Evolutionary conservation across 371 early-diverging fungal species (phyloP), one percentile per base, ranked within the genome.

Genomic region (Caulochytrium protostelioides): DNA sequence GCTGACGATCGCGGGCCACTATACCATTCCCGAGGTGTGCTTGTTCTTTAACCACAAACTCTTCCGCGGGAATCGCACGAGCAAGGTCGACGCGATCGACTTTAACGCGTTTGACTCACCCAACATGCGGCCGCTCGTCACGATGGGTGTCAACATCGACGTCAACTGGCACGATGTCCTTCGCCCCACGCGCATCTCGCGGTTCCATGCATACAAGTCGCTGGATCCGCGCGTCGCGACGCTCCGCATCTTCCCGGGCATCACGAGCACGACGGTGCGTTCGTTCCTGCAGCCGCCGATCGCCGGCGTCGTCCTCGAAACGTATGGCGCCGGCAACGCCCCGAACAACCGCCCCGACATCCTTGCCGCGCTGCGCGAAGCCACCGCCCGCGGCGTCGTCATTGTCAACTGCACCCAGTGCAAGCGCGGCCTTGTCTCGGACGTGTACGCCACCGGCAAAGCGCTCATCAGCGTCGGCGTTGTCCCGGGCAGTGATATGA

Each of bases 101-200:
- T 87, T 97, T 53, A 71, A 82, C 37, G 97, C 97, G 2, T 97
- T 97, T 51, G 87, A 85, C 42, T 86, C 87, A 22, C 92, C 92
- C 9, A 97, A 94, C 46, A 39, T 89, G 20, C 43, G 75, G 4
- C 78, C 92, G 5, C 60, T 97, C 10, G 94, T 82, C 4, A 63
- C 70, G 13, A 77, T 91, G 10, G 91, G 95, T 15, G 83, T 92
- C 39, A 81, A 91, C 47, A 87, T 61, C 19, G 90, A 90, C 38
- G 89, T 95, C 13, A 64, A 78, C 32, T 92, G 94, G 94, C 53
- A 72, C 3, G 70, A 82, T 16, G 73, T 95, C 0, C 56, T 79
- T 25, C 72, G 83, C 6, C 92, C 97, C 0, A 79, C 72, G 0
- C 63, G 70, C 1, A 81, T 94, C 21, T 67, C 79, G 13, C 66